A percentile compares a stretch with the other conserved stretches of the same genome.
These are phyloP conservation scores for Oenanthe sinensis DNA, from an alignment of 129 eudicot species.

Conservation along the genomic window DNA sequence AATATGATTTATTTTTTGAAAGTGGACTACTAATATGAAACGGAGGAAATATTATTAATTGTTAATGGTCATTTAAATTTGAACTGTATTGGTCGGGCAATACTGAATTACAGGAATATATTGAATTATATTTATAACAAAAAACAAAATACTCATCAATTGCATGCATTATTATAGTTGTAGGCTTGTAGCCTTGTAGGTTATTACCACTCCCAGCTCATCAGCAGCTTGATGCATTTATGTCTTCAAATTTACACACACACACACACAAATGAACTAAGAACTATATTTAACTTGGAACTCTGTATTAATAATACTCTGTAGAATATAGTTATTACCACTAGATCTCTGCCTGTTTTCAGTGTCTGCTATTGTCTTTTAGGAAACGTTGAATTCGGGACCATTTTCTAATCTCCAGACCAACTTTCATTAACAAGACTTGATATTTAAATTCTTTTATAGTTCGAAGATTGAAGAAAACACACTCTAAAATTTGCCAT, in stretches of 20 bases:
- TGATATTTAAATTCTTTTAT: no score
- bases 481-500: no score
- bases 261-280: background rate
- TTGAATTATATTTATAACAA: background rate
- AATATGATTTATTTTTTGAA: no score
- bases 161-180: background rate
- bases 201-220: background rate
- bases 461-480: background rate
- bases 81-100: background rate
- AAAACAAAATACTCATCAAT: background rate
- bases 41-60: no score
- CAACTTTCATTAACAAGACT: background rate
- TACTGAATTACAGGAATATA: background rate
- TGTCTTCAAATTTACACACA: background rate
- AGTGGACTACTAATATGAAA: no score
- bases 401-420: background rate
- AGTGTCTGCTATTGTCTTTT: constrained; percentile 1
- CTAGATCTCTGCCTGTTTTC: constrained; percentile 1
- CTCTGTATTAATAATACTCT: background rate
- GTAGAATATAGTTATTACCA: background rate
- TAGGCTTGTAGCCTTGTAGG: no score
- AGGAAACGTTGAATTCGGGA: background rate
- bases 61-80: background rate
- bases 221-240: background rate
- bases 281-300: no score